These are phyloP conservation scores for Trametes hirsuta DNA, from an alignment of 1,284 basidiomycete species.

Conservation along the genomic window DNA sequence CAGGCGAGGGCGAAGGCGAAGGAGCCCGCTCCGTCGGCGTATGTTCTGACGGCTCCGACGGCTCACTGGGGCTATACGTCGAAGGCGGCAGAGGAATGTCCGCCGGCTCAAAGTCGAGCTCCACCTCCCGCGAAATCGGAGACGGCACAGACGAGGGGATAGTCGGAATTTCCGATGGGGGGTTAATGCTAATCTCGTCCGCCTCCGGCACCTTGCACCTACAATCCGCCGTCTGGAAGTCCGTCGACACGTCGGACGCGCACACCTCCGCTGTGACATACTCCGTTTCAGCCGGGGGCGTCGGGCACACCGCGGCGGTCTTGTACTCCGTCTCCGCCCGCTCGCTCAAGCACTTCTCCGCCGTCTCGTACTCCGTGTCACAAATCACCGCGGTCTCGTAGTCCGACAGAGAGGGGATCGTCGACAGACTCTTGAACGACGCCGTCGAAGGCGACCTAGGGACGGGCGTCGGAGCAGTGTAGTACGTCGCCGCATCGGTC, in stretches of 20 bases:
- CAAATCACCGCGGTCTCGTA: slow-evolving; percentile 56
- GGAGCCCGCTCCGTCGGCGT: slow-evolving; percentile 15
- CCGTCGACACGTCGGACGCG: slow-evolving; percentile 42
- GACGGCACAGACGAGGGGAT: slow-evolving; percentile 31
- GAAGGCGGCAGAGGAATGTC: slow-evolving; percentile 44
- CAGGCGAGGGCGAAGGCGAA: slow-evolving; percentile 3
- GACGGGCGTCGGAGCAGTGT: slow-evolving; percentile 26
- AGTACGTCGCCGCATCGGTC: slow-evolving; percentile 26
- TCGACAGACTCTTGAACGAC: slow-evolving; percentile 48
- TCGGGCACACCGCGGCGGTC: slow-evolving; percentile 54
- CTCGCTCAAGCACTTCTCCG: slow-evolving; percentile 47
- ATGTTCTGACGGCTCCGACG: slow-evolving; percentile 27
- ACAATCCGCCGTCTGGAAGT: slow-evolving; percentile 41
- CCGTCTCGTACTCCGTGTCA: slow-evolving; percentile 54
- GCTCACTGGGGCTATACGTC: slow-evolving; percentile 38
- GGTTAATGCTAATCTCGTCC: slow-evolving; percentile 27
- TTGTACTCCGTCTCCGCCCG: slow-evolving; percentile 51
- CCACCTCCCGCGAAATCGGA: slow-evolving; percentile 16
- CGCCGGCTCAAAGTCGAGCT: slow-evolving; percentile 38
- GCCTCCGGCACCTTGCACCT: slow-evolving; percentile 27
- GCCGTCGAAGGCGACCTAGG: slow-evolving; percentile 43
- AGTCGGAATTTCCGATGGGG: slow-evolving; percentile 34
- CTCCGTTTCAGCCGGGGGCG: slow-evolving; percentile 47
- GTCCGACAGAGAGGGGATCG: slow-evolving; percentile 56
- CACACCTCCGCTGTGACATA: slow-evolving; percentile 56